Base-by-base conservation (phyloP, 2,329 filamentous ascomycete genomes). In the Fusarium transvaalense region DNA sequence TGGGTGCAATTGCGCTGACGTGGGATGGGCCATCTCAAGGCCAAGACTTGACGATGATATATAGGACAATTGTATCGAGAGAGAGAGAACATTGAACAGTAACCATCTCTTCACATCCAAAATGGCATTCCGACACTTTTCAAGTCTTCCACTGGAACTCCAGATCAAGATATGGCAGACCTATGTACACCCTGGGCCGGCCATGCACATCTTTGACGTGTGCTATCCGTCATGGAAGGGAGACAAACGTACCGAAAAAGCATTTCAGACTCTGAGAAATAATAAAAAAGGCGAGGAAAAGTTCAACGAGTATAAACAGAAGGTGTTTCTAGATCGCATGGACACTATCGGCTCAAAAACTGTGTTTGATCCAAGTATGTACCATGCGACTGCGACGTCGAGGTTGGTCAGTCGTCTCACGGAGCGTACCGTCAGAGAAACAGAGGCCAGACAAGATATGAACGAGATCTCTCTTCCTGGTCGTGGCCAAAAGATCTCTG, bases 161-260 rank as follows among this genome's bases (percentile, higher is more conserved):
- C 73, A 74, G 56, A 61, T 59, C 3, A 70, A 73, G 43, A 58
- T 74, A 39, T 75, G 71, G 73, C 68, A 75, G 14, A 23, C 54
- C 6, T 71, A 68, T 42, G 47, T 42, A 1, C 46, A 55, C 3
- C 29, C 61, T 2, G 70, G 65, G 1, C 65, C 74, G 13, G 68
- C 71, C 9, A 76, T 76, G 67, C 73, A 76, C 25, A 25, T 76
- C 21, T 74, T 76, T 10, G 73, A 77, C 29, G 68, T 76, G 5
- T 76, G 72, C 27, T 77, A 68, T 47, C 70, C 75, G 8, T 73
- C 71, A 4, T 69, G 72, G 64, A 56, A 61, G 3, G 66, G 66
- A 9, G 56, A 59, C 0, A 46, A 19, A 2, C 57, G 71, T 12
- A 47, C 56, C 15, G 64, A 63, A 29, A 61, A 41, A 4, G 71